Conservation (phyloP, 73 alveolate genomes). For the Paramecium pentaurelia region DNA sequence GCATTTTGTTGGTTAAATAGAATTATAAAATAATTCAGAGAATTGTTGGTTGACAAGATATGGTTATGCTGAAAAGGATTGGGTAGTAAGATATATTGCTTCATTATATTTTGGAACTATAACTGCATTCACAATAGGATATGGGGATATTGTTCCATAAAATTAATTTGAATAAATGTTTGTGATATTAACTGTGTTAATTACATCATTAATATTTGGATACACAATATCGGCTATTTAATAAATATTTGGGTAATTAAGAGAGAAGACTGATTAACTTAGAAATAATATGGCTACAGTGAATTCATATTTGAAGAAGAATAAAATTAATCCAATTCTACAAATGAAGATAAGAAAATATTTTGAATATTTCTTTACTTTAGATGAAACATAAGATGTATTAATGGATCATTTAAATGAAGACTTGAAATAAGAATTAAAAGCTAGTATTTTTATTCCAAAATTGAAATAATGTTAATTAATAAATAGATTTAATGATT, state of each 20-base stretch:
- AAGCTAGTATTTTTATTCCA: background rate
- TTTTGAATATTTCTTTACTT: background rate
- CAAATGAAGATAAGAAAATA: slow-evolving; percentile 4
- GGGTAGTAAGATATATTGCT: slow-evolving; percentile 28
- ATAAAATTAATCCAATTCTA: background rate
- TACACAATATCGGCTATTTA: slow-evolving; percentile 35
- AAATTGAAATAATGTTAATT: background rate
- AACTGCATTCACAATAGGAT: slow-evolving; percentile 53
- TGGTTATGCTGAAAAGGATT: slow-evolving; percentile 31
- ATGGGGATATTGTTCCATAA: slow-evolving; percentile 50
- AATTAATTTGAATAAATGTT: slow-evolving; percentile 30
- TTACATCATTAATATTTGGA: slow-evolving; percentile 35
- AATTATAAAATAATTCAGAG: background rate
- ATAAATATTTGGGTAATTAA: background rate
- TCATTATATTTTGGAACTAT: slow-evolving; percentile 49
- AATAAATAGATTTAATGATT: background rate
- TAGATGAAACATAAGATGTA: background rate
- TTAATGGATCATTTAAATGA: background rate
- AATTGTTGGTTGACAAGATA: slow-evolving; percentile 9
- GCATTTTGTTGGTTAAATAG: slow-evolving; percentile 19
- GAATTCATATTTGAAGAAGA: background rate
- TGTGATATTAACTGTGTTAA: slow-evolving; percentile 22
- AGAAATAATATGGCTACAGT: slow-evolving; percentile 2
- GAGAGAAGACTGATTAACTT: slow-evolving; percentile 15
- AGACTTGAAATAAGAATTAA: background rate